Evolutionary conservation across 352 stramenopile species (phyloP), one percentile per base, ranked within the genome.

Genomic region (Phytophthora multivora): DNA sequence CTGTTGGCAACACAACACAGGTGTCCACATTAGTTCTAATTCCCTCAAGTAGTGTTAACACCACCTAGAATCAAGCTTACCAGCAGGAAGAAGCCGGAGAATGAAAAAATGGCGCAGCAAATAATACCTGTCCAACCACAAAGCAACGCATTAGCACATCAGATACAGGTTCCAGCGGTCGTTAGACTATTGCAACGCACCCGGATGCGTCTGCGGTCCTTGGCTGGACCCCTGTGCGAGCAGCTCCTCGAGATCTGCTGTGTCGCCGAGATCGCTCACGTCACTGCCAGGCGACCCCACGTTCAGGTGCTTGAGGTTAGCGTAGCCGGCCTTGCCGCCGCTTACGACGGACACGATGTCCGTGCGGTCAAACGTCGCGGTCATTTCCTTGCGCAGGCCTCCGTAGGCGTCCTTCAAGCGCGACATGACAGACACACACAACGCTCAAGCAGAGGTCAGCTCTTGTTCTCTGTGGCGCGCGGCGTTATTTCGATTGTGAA

Each of bases 241-340:
- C 25, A 93, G 64, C 67, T 93, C 84, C 46, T 93, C 84, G 18
- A 93, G 71, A 54, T 93, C 84, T 26, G 79, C 83, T 5, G 82
- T 88, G 69, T 93, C 84, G 54, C 89, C 84, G 52, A 91, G 55
- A 41, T 93, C 84, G 55, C 84, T 91, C n/a, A 83, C 70, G 62
- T 91, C 84, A 59, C 78, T 89, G 33, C 77, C 77, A 5, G 82
- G 82, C n/a, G 82, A 91, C 43, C 84, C 84, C 25, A 90, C 70
- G 43, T 93, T 89, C 26, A 93, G 66, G 48, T 93, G 84, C 59
- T 91, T 91, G 43, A 93, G 79, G 54, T 93, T 93, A 5, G 84
- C 84, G 51, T 93, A 93, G 19, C 82, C 84, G 13, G 84, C 80
- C 65, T 90, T 91, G 59, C 77, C 78, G 36, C 81, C 74, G 53